Percentiles rank a stretch among this genome's conserved stretches.
phyloP scores from a whole-genome alignment of 139 green algal genomes.

The Eudorina sp. region DNA sequence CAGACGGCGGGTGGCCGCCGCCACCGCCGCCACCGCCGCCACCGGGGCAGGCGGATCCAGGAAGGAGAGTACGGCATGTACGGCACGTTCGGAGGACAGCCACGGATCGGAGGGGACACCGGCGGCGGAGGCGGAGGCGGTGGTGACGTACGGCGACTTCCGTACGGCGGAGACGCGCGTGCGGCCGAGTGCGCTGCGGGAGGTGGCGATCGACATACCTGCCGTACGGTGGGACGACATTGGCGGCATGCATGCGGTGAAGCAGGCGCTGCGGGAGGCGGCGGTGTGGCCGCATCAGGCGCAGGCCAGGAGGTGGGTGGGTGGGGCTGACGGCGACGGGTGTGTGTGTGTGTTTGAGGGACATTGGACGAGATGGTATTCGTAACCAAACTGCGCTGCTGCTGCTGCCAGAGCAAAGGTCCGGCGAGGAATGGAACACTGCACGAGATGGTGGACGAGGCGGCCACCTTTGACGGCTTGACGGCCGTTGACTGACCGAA shows the following conservation, averaged over 20 bases:
- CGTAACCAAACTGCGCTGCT: too few relatives aligned
- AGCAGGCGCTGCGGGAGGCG: slow-evolving; percentile 79
- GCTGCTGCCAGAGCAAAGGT: too few relatives aligned
- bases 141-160: slow-evolving; percentile 61
- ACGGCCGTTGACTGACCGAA: too few relatives aligned
- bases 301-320: slow-evolving; percentile 5
- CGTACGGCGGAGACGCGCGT: slow-evolving; percentile 58
- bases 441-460: too few relatives aligned
- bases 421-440: too few relatives aligned
- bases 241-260: slow-evolving; percentile 80
- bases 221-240: slow-evolving; percentile 63
- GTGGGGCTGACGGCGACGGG: too few relatives aligned
- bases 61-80: not conserved
- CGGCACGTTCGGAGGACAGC: not conserved
- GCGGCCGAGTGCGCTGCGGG: slow-evolving; percentile 70
- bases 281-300: slow-evolving; percentile 73
- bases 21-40: not conserved
- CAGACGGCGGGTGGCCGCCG: slow-evolving; percentile 27
- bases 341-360: too few relatives aligned
- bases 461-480: too few relatives aligned
- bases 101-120: not conserved
- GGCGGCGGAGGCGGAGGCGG: slow-evolving; percentile 15
- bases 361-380: too few relatives aligned
- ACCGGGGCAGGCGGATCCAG: not conserved
- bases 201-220: slow-evolving; percentile 75